Conservation (phyloP, 2,329 filamentous ascomycete species). For the Sphaerostilbella broomeana region DNA sequence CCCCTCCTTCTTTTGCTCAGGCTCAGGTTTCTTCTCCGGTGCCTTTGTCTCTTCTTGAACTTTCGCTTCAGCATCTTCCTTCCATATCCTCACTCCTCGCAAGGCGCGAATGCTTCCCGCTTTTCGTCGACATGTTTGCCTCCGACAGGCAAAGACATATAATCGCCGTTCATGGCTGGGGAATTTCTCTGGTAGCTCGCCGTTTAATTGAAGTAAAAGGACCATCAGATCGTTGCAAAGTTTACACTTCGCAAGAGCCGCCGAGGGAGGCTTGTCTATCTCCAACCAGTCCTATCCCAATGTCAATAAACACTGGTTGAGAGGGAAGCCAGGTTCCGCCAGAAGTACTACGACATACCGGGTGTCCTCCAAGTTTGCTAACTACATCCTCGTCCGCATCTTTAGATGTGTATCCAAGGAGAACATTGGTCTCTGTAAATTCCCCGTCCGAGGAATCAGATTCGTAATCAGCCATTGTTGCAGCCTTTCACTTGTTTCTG, state of each 20-base stretch:
- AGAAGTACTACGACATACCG: conserved; percentile 67
- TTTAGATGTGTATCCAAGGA: conserved; percentile 81
- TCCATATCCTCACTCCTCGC: conserved; percentile 56
- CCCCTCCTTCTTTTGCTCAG: conserved; percentile 30
- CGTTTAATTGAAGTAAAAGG: conserved; percentile 84
- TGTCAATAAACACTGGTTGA: neutral
- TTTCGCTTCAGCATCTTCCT: conserved; percentile 31
- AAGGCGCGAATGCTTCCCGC: conserved; percentile 73
- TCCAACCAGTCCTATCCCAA: conserved; percentile 76
- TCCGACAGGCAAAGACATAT: conserved; percentile 78
- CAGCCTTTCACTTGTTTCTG: conserved; percentile 15
- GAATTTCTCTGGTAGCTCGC: conserved; percentile 79
- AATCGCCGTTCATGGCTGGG: conserved; percentile 80
- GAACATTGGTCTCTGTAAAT: conserved; percentile 76
- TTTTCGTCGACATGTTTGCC: conserved; percentile 72
- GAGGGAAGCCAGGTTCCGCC: too few species aligned
- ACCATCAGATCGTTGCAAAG: conserved; percentile 79
- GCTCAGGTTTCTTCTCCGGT: conserved; percentile 24
- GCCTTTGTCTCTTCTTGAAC: conserved; percentile 27
- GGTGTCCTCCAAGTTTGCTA: conserved; percentile 79
- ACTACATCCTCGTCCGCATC: conserved; percentile 75
- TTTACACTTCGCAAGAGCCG: conserved; percentile 75
- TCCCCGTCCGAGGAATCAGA: conserved; percentile 73
- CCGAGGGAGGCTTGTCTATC: conserved; percentile 61
- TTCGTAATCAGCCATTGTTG: conserved; percentile 68